phyloP scores from a whole-genome alignment of 2,329 filamentous ascomycete species.

The Aspergillus sp. region DNA sequence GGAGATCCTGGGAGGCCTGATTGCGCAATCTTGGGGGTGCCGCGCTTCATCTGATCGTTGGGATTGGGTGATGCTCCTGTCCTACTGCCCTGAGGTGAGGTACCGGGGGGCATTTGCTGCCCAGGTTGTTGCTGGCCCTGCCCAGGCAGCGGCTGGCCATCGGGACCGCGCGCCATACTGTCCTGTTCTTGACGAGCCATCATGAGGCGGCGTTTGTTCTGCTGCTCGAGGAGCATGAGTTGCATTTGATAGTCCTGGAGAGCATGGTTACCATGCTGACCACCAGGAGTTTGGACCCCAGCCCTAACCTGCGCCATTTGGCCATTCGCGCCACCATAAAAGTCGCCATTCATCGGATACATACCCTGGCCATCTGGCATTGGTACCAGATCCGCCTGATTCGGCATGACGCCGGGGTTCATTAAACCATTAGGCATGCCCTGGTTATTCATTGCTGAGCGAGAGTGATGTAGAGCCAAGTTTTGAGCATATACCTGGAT shows the following conservation, averaged over 20 bases:
- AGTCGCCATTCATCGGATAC: conserved; percentile 53
- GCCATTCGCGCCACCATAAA: conserved; percentile 61
- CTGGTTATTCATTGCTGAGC: conserved; percentile 78
- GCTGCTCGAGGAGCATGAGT: conserved; percentile 69
- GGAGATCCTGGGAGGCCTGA: conserved; percentile 62
- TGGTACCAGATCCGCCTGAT: conserved; percentile 82
- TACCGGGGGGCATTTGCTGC: conserved; percentile 55
- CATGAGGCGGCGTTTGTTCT: conserved; percentile 69
- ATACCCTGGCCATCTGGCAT: conserved; percentile 65
- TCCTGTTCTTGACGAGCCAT: conserved; percentile 72
- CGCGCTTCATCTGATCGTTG: conserved; percentile 65
- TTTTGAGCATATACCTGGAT: conserved; percentile 86
- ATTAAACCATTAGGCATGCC: conserved; percentile 74
- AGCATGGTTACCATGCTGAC: conserved; percentile 61
- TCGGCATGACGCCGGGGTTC: conserved; percentile 67
- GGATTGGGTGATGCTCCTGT: conserved; percentile 65
- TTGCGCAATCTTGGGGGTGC: conserved; percentile 64
- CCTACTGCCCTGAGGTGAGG: conserved; percentile 62
- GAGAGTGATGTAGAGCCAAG: conserved; percentile 77
- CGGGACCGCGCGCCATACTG: conserved; percentile 56
- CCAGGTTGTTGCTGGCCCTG: conserved; percentile 33
- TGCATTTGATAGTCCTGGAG: conserved; percentile 74
- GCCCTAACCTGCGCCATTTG: conserved; percentile 57
- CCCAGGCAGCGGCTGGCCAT: conserved; percentile 53
- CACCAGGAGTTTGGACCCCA: conserved; percentile 46